Base-by-base conservation (phyloP, 371 early-diverging fungal genomes). In the Catenaria anguillulae region DNA sequence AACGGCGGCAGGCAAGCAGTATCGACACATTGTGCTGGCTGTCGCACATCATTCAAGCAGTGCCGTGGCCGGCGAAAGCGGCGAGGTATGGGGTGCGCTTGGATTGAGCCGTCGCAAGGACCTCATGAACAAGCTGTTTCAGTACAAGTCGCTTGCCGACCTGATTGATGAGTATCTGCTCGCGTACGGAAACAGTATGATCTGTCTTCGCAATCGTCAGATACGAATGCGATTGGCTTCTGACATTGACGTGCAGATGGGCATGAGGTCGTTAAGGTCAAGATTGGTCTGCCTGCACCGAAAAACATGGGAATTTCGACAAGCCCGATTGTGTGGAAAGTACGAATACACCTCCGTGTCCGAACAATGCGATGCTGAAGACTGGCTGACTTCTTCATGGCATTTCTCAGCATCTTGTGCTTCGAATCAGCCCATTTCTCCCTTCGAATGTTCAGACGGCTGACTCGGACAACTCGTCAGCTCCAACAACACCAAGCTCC, bases 21-120 rank as follows among this genome's bases (percentile, higher is more conserved):
- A 68, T 35, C 56, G 75, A 23, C 75, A 75, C 59, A 75, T 75
- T 33, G 72, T 75, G 33, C 65, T 75, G 29, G 63, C 62, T n/a
- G 48, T 75, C 43, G 52, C 52, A n/a, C n/a, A n/a, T n/a, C n/a
- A n/a, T n/a, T n/a, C n/a, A n/a, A n/a, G n/a, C n/a, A n/a, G n/a
- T n/a, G n/a, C n/a, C 29, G 29, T 29, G 15, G 29, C 52, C 29
- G 29, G 29, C 29, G 56, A 62, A 23, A 31, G 34, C 34, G 60
- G 63, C n/a, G 68, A 63, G 19, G 26, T 56, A 35, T 73, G 63
- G 64, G 75, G 73, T 12, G 69, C 73, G 4, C 2, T 75, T 55
- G 75, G 75, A 17, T 54, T 75, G 12, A 71, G 71, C 12, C 62
- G 73, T 1, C 60, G 68, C 40, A n/a, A 0, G 5, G 72, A 73